Evolutionary conservation across 2,329 filamentous ascomycete genomes (phyloP).

Genomic region (Ceratocystis destructans): DNA sequence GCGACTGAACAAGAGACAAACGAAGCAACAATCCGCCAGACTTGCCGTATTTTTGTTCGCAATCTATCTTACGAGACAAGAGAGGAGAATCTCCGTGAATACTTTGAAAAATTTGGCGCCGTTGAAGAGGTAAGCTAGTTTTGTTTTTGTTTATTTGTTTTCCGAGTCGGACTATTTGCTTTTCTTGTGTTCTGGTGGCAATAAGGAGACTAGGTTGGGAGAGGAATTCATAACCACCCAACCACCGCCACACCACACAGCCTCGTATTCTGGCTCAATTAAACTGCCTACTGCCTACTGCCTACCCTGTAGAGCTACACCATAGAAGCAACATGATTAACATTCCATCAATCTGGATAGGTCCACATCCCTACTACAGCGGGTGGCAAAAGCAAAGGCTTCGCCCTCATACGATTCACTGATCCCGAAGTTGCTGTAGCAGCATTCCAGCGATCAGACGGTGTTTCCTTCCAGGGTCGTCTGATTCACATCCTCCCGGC

Average conservation of each 20-base stretch:
- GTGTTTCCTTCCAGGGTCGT: constrained; percentile 80
- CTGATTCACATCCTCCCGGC: constrained; percentile 82
- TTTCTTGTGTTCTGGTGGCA: neutral
- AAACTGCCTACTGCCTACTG: neutral
- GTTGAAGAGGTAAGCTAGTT: constrained; percentile 68
- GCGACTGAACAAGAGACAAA: constrained; percentile 28
- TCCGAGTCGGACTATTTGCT: neutral
- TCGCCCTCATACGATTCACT: constrained; percentile 70
- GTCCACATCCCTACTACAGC: constrained; percentile 71
- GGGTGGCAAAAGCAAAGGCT: constrained; percentile 69
- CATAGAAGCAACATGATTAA: constrained; percentile 12
- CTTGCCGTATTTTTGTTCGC: constrained; percentile 69
- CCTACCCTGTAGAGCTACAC: too few species aligned
- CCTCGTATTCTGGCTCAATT: neutral
- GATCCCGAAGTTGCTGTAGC: constrained; percentile 58
- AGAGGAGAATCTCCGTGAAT: constrained; percentile 59
- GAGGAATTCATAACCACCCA: neutral
- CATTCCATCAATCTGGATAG: constrained; percentile 35
- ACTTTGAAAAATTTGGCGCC: constrained; percentile 59
- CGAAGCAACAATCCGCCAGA: constrained; percentile 53
- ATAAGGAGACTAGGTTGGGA: neutral
- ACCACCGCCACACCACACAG: neutral
- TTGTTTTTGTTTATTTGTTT: neutral
- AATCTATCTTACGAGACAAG: constrained; percentile 74
- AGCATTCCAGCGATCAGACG: constrained; percentile 69